Evolutionary conservation across 306 rosid species (phyloP).

Genomic region (Vachellia collinsii): DNA sequence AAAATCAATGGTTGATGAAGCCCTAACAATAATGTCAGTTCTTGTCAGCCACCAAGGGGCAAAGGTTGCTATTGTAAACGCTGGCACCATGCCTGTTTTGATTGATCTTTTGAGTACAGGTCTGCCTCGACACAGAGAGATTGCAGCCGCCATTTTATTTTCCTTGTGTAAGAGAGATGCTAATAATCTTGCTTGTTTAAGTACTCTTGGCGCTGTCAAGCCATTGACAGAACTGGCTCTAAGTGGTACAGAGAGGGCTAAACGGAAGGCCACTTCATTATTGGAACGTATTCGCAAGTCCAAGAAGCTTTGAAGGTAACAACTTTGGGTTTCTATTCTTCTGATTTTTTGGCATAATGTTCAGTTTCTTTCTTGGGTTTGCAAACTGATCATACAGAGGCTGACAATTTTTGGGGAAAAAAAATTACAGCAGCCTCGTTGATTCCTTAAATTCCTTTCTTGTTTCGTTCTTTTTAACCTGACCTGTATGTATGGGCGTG

Average conservation of each 20-base stretch:
- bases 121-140: constrained; percentile 85
- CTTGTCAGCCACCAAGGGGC: constrained; percentile 92
- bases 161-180: constrained; percentile 84
- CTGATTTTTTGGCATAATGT: constrained; percentile 51
- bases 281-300: constrained; percentile 78
- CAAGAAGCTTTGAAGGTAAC: constrained; percentile 55
- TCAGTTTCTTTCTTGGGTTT: constrained; percentile 44
- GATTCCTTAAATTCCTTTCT: constrained; percentile 56
- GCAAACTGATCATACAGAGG: constrained; percentile 57
- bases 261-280: constrained; percentile 86
- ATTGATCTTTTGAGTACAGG: constrained; percentile 87
- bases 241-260: constrained; percentile 87
- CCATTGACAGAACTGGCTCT: constrained; percentile 78
- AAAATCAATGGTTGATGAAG: constrained; percentile 85
- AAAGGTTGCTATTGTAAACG: constrained; percentile 72
- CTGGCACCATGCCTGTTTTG: constrained; percentile 83
- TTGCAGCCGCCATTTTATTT: constrained; percentile 83
- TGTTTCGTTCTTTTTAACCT: constrained; percentile 37
- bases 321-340: constrained; percentile 38
- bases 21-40: constrained; percentile 89
- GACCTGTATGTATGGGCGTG: constrained; percentile 53
- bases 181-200: constrained; percentile 72
- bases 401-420: constrained; percentile 42
- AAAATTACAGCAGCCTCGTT: constrained; percentile 45
- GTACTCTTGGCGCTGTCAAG: constrained; percentile 83